These are phyloP conservation scores for Oryza rufipogon DNA, from an alignment of 176 grass and related monocot species.

Conservation along the genomic window DNA sequence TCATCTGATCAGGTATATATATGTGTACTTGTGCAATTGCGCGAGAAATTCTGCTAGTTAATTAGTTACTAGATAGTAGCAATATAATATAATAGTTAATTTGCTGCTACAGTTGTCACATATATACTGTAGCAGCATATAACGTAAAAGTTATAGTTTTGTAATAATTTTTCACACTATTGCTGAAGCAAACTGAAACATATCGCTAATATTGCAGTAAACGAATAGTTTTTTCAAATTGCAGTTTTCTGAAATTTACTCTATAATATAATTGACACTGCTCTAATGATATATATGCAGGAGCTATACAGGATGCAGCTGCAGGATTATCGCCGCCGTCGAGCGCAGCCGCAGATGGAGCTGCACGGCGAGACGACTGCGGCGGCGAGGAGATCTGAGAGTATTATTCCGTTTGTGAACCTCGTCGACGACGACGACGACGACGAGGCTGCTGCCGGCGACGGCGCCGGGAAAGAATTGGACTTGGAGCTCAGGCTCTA, in stretches of 20 bases:
- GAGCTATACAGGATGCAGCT: neutral
- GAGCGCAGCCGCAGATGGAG: neutral
- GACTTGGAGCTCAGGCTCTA: slow-evolving; percentile 60
- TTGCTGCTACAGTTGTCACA: too few relatives aligned
- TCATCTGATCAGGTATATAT: neutral
- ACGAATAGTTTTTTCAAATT: too few relatives aligned
- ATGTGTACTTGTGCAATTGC: too few relatives aligned
- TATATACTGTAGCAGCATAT: too few relatives aligned
- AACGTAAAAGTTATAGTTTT: too few relatives aligned
- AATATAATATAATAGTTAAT: too few relatives aligned
- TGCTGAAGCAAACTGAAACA: too few relatives aligned
- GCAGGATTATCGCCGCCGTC: slow-evolving; percentile 10
- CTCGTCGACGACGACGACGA: slow-evolving; percentile 49
- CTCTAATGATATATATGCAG: neutral
- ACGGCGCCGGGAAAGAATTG: slow-evolving; percentile 13
- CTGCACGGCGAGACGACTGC: neutral
- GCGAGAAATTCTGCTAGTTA: neutral
- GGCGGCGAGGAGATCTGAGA: neutral
- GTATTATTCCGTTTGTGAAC: slow-evolving; percentile 35
- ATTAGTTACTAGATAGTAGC: neutral
- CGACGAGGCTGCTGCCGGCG: neutral
- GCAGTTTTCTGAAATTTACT: too few relatives aligned
- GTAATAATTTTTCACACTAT: too few relatives aligned
- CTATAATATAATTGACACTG: neutral
- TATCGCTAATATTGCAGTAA: too few relatives aligned